Evolutionary conservation across 2,329 filamentous ascomycete genomes (phyloP).

Genomic region (Trichophyton mentagrophytes): DNA sequence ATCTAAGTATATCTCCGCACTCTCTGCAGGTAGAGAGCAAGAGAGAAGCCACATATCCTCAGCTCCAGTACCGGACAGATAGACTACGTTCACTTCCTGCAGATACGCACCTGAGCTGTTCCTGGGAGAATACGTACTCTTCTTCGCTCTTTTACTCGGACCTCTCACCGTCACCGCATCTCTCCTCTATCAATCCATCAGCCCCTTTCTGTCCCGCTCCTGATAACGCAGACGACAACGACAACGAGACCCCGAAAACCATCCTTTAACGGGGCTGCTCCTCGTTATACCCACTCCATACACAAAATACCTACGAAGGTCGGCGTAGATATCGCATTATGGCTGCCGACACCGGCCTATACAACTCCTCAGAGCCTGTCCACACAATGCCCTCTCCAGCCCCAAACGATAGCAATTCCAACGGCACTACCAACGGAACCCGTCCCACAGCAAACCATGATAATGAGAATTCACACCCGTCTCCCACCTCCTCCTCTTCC

Average conservation of each 20-base stretch:
- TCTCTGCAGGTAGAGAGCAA: neutral
- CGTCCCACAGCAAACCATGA: neutral
- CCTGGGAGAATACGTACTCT: neutral
- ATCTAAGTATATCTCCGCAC: neutral
- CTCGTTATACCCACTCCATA: neutral
- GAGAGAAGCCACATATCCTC: neutral
- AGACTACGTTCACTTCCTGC: neutral
- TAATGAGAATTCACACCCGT: constrained; percentile 12
- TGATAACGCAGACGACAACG: neutral
- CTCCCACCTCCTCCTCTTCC: constrained; percentile 34
- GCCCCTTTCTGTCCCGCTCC: neutral
- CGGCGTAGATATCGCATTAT: constrained; percentile 18
- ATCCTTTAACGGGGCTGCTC: neutral
- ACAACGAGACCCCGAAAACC: no score
- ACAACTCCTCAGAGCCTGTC: constrained; percentile 28
- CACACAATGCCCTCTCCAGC: constrained; percentile 27
- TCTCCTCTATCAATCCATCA: neutral
- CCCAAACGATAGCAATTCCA: constrained; percentile 18
- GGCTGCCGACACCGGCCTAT: constrained; percentile 20
- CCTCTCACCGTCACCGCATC: neutral
- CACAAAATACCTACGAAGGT: no score
- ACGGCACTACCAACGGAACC: neutral
- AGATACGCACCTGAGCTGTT: neutral
- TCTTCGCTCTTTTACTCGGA: neutral
- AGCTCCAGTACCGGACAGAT: neutral